Evolutionary conservation across 2,329 filamentous ascomycete species (phyloP), one percentile per base, ranked within the genome.

Genomic region (Dichotomopilus funicola): DNA sequence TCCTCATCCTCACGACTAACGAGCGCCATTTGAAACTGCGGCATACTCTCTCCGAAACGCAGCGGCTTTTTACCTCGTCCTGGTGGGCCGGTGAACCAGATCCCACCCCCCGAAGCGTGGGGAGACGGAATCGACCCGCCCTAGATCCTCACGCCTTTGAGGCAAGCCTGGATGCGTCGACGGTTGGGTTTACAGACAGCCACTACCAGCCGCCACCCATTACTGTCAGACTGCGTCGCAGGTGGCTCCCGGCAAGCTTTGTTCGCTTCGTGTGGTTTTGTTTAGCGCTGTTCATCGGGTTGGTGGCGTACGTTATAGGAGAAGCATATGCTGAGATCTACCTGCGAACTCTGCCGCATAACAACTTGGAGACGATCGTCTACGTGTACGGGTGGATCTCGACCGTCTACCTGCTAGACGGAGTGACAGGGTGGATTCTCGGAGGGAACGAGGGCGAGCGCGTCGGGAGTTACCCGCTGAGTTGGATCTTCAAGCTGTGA

Each of bases 341-440:
- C 62, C 73, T 87, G 40, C 76, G 82, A 41, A 87, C 84, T 0
- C 70, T 87, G 55, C 84, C 84, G 4, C 84, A 87, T 64, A 78
- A 79, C 69, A 86, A 78, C 57, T 73, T 83, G 60, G 83, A 87
- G 66, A 87, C 83, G 0, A 79, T 87, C 51, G 75, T 85, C 9
- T 87, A 87, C 64, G 84, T 87, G 49, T 87, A 87, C 66, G 84
- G 82, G 49, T 87, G 84, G 84, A 81, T 87, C 8, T 74, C 78
- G 35, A 87, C 83, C 1, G 82, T 87, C 7, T 80, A 86, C 58
- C 68, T 86, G 31, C 72, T 87, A 6, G 84, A 87, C 64, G 79
- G 77, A 2, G 70, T 86, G 55, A 85, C 83, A 0, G 83, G 82
- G 1, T 87, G 82, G 81, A 84, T 87, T 48, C 68, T 87, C 41